These are phyloP conservation scores for Fusarium oxysporum DNA, from an alignment of 2,329 filamentous ascomycete genomes.

Conservation along the genomic window DNA sequence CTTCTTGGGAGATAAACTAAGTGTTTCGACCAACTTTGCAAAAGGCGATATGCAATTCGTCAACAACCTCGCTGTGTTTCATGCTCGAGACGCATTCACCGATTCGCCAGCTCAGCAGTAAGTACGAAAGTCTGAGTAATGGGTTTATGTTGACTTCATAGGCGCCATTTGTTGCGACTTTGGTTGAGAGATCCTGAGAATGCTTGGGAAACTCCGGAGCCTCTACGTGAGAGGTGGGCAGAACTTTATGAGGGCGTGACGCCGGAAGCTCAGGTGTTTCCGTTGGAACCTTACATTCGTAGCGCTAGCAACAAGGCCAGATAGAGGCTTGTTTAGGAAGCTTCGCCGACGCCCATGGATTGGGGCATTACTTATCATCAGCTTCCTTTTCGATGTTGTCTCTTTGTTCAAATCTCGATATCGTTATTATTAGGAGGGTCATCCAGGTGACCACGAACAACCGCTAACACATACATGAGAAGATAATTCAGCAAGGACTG, in stretches of 20 bases:
- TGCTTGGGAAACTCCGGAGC: constrained; percentile 53
- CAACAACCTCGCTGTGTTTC: constrained; percentile 66
- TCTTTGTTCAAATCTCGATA: background rate
- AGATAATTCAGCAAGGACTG: too few relatives aligned
- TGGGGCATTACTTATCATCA: rapidly evolving
- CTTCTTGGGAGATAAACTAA: constrained; percentile 58
- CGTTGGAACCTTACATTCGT: constrained; percentile 27
- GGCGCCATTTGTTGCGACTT: constrained; percentile 59
- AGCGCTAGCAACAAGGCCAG: constrained; percentile 26
- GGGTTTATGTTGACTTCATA: too few relatives aligned
- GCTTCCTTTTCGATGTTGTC: background rate
- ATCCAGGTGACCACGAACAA: rapidly evolving
- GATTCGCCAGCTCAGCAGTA: constrained; percentile 30
- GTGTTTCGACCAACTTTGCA: constrained; percentile 57
- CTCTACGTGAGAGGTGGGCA: constrained; percentile 15
- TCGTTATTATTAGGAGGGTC: background rate
- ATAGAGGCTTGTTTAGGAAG: background rate
- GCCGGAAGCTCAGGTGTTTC: constrained; percentile 21
- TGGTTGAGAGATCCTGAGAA: constrained; percentile 61
- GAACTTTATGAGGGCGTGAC: constrained; percentile 25
- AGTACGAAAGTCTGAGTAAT: too few relatives aligned
- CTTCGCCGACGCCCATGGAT: rapidly evolving
- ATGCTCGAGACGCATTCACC: constrained; percentile 60
- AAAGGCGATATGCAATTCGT: constrained; percentile 65
- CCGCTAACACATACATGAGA: background rate